phyloP scores from a whole-genome alignment of 1,284 basidiomycete genomes.

The Ceratobasidium papillatum region DNA sequence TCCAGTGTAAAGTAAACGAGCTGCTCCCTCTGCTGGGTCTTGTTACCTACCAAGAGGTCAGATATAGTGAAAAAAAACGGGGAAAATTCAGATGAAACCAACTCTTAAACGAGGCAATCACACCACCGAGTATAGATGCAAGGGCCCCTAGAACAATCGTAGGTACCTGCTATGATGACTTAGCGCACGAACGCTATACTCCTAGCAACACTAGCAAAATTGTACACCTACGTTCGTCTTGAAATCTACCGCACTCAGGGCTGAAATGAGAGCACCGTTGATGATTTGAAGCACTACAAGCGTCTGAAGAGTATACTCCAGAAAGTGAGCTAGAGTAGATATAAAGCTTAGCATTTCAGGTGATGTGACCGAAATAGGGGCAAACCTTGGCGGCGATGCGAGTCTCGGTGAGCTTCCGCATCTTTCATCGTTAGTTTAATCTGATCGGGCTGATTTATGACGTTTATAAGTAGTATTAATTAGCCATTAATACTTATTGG shows the following conservation, averaged over 20 bases:
- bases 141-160: conserved; percentile 23
- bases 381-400: conserved; percentile 14
- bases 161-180: conserved; percentile 9
- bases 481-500: neutral
- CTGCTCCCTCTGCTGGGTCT: conserved; percentile 30
- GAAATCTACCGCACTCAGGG: conserved; percentile 18
- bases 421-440: conserved; percentile 24
- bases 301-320: conserved; percentile 24
- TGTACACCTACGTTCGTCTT: neutral
- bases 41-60: neutral
- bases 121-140: conserved; percentile 33
- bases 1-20: conserved; percentile 32
- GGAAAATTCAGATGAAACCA: neutral
- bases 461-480: neutral
- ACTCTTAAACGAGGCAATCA: conserved; percentile 33
- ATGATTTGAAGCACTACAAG: conserved; percentile 29
- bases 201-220: neutral
- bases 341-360: neutral
- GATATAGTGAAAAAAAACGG: neutral
- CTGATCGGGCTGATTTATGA: conserved; percentile 10
- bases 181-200: neutral
- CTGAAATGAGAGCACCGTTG: conserved; percentile 32
- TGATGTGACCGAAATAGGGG: neutral
- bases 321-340: neutral
- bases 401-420: conserved; percentile 26